These are phyloP conservation scores for Aspergillus hancockii DNA, from an alignment of 495 filamentous ascomycete species.

Conservation along the genomic window DNA sequence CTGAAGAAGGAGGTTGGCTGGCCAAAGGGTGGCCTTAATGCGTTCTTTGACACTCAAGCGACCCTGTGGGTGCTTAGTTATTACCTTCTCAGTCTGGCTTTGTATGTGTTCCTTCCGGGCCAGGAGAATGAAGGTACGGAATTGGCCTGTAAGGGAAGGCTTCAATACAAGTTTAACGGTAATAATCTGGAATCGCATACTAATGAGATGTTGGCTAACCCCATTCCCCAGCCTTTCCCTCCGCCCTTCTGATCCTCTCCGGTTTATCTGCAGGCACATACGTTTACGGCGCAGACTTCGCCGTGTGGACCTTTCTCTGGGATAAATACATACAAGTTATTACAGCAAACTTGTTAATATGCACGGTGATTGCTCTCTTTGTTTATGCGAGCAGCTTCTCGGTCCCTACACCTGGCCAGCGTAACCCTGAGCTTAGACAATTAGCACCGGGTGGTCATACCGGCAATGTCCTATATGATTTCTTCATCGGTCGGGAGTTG, in stretches of 20 bases:
- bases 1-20: constrained; percentile 80
- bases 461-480: constrained; percentile 91
- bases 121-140: constrained; percentile 68
- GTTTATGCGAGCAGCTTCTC: constrained; percentile 81
- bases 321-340: constrained; percentile 86
- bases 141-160: constrained; percentile 67
- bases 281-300: constrained; percentile 76
- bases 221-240: constrained; percentile 64
- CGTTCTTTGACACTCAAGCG: constrained; percentile 60
- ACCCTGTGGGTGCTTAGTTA: constrained; percentile 70
- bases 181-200: constrained; percentile 6
- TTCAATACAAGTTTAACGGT: constrained; percentile 93
- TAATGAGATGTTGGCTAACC: background rate
- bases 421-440: constrained; percentile 63
- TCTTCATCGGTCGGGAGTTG: constrained; percentile 95
- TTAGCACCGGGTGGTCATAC: constrained; percentile 79
- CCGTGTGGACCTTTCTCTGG: constrained; percentile 88
- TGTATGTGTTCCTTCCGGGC: constrained; percentile 80
- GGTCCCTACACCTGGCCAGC: constrained; percentile 65
- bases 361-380: constrained; percentile 65
- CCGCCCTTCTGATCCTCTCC: constrained; percentile 67
- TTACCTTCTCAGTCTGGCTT: constrained; percentile 71
- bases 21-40: constrained; percentile 66
- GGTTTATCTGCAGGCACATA: constrained; percentile 72
- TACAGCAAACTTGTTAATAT: constrained; percentile 77